These are phyloP conservation scores for Kazachstania sp. DNA, from an alignment of 1,139 yeast species.

Conservation along the genomic window DNA sequence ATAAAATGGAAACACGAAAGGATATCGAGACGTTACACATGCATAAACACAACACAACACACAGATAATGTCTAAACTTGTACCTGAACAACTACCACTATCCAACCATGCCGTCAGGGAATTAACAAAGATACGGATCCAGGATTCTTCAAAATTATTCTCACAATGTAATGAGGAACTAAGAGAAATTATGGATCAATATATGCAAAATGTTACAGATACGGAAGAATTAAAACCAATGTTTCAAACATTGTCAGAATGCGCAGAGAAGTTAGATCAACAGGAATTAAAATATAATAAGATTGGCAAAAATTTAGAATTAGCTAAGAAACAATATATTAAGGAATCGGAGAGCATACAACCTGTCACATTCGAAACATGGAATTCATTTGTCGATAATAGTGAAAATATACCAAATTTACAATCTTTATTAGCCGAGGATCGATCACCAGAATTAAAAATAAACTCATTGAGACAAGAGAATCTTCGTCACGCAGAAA, in stretches of 20 bases:
- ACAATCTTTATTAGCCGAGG: neutral
- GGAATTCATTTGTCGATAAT: conserved; percentile 13
- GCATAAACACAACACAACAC: too few relatives aligned
- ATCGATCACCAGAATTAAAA: neutral
- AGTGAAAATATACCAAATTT: conserved; percentile 1
- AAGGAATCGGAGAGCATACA: conserved; percentile 9
- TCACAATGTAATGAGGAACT: conserved; percentile 12
- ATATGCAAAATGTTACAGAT: conserved; percentile 9
- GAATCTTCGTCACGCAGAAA: conserved; percentile 1
- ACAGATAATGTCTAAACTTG: neutral
- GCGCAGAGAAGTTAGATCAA: conserved; percentile 1
- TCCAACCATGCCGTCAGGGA: conserved; percentile 11
- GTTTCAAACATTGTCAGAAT: conserved; percentile 4
- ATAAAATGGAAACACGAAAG: neutral
- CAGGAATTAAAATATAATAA: conserved; percentile 3
- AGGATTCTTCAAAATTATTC: conserved; percentile 9
- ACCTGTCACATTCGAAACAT: conserved; percentile 10
- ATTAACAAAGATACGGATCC: conserved; percentile 11
- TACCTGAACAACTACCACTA: conserved; percentile 16
- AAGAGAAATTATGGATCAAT: conserved; percentile 12
- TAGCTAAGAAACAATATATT: conserved; percentile 9
- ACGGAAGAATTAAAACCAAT: conserved; percentile 3
- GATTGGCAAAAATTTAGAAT: conserved; percentile 2
- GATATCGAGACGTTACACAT: too few relatives aligned
- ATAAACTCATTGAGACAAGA: neutral